phyloP scores from a whole-genome alignment of 192 early-diverging fungal genomes.

The Diversispora epigaea region DNA sequence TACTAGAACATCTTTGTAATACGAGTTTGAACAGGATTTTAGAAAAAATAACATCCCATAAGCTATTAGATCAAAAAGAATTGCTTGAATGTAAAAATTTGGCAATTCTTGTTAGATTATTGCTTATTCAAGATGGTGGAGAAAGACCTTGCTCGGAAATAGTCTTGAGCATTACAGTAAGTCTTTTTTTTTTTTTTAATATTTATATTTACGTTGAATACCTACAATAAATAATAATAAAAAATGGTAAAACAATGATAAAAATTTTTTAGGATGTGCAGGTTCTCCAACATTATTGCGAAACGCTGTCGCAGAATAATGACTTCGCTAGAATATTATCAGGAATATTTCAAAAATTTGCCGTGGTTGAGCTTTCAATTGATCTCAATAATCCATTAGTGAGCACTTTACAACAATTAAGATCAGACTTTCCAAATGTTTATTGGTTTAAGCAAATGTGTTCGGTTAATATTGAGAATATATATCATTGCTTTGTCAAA shows the following conservation, averaged over 20 bases:
- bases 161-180: slow-evolving; percentile 13
- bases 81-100: slow-evolving; percentile 40
- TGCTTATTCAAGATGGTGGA: slow-evolving; percentile 39
- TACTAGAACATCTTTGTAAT: slow-evolving; percentile 31
- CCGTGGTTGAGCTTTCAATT: slow-evolving; percentile 13
- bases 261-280: slow-evolving; percentile 31
- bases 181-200: not conserved
- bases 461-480: not conserved
- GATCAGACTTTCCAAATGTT: slow-evolving; percentile 4
- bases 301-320: not conserved
- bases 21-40: slow-evolving; percentile 35
- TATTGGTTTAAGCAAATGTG: slow-evolving; percentile 28
- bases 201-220: not conserved
- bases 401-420: not conserved
- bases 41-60: slow-evolving; percentile 15
- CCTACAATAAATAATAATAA: not conserved
- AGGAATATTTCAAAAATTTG: slow-evolving; percentile 17
- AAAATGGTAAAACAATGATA: not conserved
- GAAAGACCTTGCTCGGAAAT: not conserved
- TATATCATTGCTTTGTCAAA: slow-evolving; percentile 14
- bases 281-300: slow-evolving; percentile 25
- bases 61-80: slow-evolving; percentile 23
- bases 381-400: not conserved
- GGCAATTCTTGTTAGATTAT: slow-evolving; percentile 36
- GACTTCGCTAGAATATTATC: slow-evolving; percentile 1